Evolutionary conservation across 306 rosid species (phyloP).

Genomic region (Quercus bicolor): DNA sequence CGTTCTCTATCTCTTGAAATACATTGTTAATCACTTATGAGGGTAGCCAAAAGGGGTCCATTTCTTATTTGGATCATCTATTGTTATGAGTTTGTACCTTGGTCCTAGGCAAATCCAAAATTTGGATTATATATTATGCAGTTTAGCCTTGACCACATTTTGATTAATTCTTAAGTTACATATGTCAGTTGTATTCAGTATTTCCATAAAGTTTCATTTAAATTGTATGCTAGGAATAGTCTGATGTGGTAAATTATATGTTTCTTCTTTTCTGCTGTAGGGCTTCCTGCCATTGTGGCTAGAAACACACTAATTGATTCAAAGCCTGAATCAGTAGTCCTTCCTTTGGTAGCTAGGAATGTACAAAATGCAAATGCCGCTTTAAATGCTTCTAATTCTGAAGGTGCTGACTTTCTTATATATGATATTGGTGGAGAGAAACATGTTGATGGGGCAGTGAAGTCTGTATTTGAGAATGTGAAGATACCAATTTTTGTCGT

Average conservation of each 20-base stretch:
- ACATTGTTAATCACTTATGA: not conserved
- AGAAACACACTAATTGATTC: conserved; percentile 82
- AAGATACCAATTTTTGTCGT: conserved; percentile 76
- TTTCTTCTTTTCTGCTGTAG: conserved; percentile 35
- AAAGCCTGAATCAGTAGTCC: conserved; percentile 60
- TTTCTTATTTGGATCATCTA: not conserved
- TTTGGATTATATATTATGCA: not conserved
- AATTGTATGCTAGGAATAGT: not conserved
- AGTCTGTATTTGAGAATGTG: conserved; percentile 49
- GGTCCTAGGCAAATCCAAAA: not conserved
- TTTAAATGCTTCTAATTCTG: conserved; percentile 67
- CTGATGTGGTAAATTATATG: not conserved
- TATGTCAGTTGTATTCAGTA: not conserved
- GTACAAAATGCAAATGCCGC: conserved; percentile 66
- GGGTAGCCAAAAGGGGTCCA: not conserved
- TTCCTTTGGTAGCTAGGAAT: conserved; percentile 86
- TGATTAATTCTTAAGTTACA: not conserved
- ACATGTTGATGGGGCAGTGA: conserved; percentile 23
- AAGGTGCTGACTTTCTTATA: conserved; percentile 94
- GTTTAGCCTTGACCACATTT: not conserved
- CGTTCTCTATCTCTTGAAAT: not conserved
- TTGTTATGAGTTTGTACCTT: not conserved
- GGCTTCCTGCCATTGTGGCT: conserved; percentile 91
- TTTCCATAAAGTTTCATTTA: not conserved
- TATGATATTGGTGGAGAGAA: conserved; percentile 42